Percentiles rank a stretch among this genome's conserved stretches.
Evolutionary conservation across 768 basidiomycete genomes (phyloP).

Genomic region (Hygrophorus pudorinus): DNA sequence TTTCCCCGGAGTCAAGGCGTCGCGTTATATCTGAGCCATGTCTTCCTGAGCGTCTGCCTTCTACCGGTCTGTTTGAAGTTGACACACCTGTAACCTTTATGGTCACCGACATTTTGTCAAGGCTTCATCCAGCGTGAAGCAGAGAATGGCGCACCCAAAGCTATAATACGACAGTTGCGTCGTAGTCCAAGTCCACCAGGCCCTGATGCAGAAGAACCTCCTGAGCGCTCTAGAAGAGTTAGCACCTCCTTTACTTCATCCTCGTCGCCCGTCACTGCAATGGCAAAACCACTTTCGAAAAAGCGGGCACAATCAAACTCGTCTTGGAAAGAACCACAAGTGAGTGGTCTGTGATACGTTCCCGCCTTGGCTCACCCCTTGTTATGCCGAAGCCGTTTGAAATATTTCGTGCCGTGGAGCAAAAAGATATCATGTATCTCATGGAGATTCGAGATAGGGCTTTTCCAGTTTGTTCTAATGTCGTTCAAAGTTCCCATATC

Average conservation of each 20-base stretch:
- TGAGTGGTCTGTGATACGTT: conserved; percentile 20
- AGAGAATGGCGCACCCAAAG: conserved; percentile 41
- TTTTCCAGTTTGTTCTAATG: conserved; percentile 63
- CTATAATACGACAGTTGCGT: conserved; percentile 45
- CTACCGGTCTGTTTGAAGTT: conserved; percentile 37
- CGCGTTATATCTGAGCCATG: conserved; percentile 42
- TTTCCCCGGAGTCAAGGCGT: conserved; percentile 21
- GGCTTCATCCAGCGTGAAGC: conserved; percentile 72
- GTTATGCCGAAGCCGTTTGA: conserved; percentile 32
- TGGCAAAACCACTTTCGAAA: conserved; percentile 6
- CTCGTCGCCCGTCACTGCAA: conserved; percentile 8
- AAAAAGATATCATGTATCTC: conserved; percentile 69
- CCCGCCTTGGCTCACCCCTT: conserved; percentile 26
- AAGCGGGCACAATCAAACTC: conserved; percentile 8
- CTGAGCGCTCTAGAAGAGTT: conserved; percentile 5
- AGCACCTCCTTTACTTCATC: conserved; percentile 15
- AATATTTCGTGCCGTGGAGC: conserved; percentile 78
- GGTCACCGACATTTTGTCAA: conserved; percentile 22
- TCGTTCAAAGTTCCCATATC: background rate
- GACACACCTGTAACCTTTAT: conserved; percentile 6
- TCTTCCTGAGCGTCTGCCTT: conserved; percentile 61
- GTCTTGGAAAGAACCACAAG: conserved; percentile 43
- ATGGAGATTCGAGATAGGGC: conserved; percentile 78
- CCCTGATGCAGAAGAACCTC: conserved; percentile 2
- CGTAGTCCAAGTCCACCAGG: conserved; percentile 28